These are phyloP conservation scores for Umbilicaria muhlenbergii DNA, from an alignment of 495 filamentous ascomycete species.

Conservation along the genomic window DNA sequence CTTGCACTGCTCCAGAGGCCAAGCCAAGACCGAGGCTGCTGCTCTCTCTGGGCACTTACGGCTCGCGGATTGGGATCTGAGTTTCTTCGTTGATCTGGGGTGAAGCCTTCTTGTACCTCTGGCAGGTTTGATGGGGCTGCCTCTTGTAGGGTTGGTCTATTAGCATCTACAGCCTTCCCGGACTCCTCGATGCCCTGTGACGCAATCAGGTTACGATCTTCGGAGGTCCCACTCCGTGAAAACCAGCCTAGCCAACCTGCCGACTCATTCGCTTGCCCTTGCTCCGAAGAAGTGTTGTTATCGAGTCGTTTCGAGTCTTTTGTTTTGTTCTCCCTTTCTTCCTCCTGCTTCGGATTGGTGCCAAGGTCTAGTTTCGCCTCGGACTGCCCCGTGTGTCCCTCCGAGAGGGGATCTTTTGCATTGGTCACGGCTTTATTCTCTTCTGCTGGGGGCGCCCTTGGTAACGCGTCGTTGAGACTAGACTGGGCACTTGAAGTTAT, in stretches of 20 bases:
- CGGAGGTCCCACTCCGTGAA: conserved; percentile 2
- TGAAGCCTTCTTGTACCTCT: neutral
- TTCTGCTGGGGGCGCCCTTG: conserved; percentile 9
- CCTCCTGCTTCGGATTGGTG: conserved; percentile 8
- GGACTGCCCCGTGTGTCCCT: neutral
- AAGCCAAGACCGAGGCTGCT: conserved; percentile 32
- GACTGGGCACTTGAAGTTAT: conserved; percentile 31
- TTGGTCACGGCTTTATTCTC: conserved; percentile 12
- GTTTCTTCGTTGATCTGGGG: conserved; percentile 2
- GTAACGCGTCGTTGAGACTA: conserved; percentile 33
- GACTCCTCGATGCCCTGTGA: no score
- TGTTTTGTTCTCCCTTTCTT: conserved; percentile 10
- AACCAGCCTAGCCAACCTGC: conserved; percentile 14
- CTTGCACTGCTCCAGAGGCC: conserved; percentile 27
- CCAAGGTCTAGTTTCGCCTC: conserved; percentile 5
- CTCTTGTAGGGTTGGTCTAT: conserved; percentile 7
- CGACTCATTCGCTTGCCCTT: neutral
- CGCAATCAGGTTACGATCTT: neutral
- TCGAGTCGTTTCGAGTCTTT: neutral
- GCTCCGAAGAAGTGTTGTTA: neutral
- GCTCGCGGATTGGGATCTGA: conserved; percentile 8
- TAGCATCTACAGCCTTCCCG: neutral
- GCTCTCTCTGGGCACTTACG: conserved; percentile 3
- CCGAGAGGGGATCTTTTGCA: conserved; percentile 2
- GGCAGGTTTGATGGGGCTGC: neutral